Conservation (phyloP, 345 rosid genomes). For the Triadica sebifera region DNA sequence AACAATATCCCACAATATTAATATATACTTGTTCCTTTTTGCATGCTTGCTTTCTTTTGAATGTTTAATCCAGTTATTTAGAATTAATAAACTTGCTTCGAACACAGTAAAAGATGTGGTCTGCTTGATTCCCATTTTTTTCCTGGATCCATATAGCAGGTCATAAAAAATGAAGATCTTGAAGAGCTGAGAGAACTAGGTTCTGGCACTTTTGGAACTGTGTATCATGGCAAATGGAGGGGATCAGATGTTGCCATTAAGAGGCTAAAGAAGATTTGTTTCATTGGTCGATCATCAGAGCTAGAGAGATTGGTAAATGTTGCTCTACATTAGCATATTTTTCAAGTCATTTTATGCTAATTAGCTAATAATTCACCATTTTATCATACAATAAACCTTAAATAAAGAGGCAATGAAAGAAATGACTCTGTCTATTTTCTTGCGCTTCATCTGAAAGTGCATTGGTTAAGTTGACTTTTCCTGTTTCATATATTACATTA, state of each 20-base stretch:
- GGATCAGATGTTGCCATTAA: slow-evolving; percentile 98
- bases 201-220: slow-evolving; percentile 97
- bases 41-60: not conserved
- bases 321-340: slow-evolving; percentile 1
- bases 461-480: not conserved
- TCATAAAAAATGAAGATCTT: slow-evolving; percentile 85
- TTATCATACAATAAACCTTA: not conserved
- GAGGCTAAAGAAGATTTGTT: slow-evolving; percentile 90
- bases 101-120: not conserved
- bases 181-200: slow-evolving; percentile 95
- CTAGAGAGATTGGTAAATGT: slow-evolving; percentile 82
- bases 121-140: slow-evolving; percentile 5
- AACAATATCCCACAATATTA: too few relatives aligned
- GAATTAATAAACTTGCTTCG: not conserved
- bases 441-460: not conserved
- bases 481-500: not conserved
- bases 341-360: not conserved
- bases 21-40: not conserved
- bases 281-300: slow-evolving; percentile 88
- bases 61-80: slow-evolving; percentile 1
- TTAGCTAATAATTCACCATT: not conserved
- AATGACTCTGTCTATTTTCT: not conserved
- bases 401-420: not conserved
- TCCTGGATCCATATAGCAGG: slow-evolving; percentile 33
- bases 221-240: slow-evolving; percentile 99